Evolutionary conservation across 305 asterid genomes (phyloP), one percentile per base, ranked within the genome.

Genomic region (Stenogyne calaminthoides): DNA sequence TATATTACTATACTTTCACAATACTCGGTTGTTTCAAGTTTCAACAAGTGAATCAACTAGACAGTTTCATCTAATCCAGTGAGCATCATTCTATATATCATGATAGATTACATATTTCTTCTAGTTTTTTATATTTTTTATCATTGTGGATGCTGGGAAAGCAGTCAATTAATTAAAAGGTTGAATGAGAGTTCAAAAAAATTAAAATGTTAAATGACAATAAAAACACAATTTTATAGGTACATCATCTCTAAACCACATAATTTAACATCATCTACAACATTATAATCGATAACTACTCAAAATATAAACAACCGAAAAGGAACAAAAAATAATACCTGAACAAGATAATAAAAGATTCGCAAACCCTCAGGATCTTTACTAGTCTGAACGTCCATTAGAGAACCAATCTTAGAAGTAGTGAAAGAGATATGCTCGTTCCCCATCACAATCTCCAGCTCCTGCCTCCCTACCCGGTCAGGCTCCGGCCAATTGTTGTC

Each of bases 401-500:
- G 90, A 16, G 97, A 91, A 22, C 97, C 98, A 84, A 94, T 94
- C 86, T 94, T 94, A 20, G 97, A 88, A 10, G 98, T 94, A 0
- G 98, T 91, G 78, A 94, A 94, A 9, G 97, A 94, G 59, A 94
- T 94, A 73, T 94, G 98, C 83, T 94, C 97, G 69, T 91, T 89
- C 55, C 97, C 97, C 96, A 94, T 88, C 80, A 94, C 98, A 81
- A 94, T 91, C 86, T 94, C 98, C 78, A 94, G 91, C 86, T 94
- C 98, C 76, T 94, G 98, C 85, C 98, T 90, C 47, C 98, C 98
- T 19, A 89, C 91, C 12, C 97, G 93, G 79, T 93, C 98, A 0
- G 98, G 98, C 77, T 89, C 96, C 37, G 98, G 98, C 98, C 98
- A 93, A 65, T 87, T 93, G 84, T 82, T 93, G 77, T 93, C 98